Evolutionary conservation across 2,329 filamentous ascomycete species (phyloP), one percentile per base, ranked within the genome.

Genomic region (Trichoderma cornu-damae): DNA sequence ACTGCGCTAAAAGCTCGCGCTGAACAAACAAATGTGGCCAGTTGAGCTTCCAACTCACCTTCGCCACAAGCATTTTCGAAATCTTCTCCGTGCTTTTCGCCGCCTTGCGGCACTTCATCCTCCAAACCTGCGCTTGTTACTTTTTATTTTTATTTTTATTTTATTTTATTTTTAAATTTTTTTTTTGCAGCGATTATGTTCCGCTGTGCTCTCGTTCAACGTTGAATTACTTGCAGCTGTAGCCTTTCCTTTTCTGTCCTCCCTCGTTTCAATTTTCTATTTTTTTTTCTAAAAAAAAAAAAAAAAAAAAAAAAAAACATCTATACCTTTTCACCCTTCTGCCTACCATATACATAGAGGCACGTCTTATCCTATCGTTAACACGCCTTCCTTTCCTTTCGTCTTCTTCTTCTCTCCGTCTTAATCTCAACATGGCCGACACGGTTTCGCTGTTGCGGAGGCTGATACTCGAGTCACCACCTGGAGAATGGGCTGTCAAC

Each of bases 391-490:
- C 34, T 30, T 26, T 28, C 24, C 30, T 20, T 20, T 44, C 9
- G 2, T 24, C 34, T 9, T 46, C 2, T 32, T 6, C 37, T 18
- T 30, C 11, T 30, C n/a, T 48, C 49, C 43, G 16, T 18, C 16
- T 22, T 24, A 8, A 16, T 26, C 12, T 28, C 51, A 51, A 43
- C 61, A 84, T 84, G 81, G 78, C 80, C 49, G 79, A 82, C 61
- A 68, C 77, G 73, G 65, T 80, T 75, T 72, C 75, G 72, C 56
- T 79, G 70, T 56, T 78, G 72, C 66, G 77, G 64, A 77, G 77
- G 66, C 96, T 94, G 87, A 77, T 96, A 58, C 76, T 92, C 61
- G 87, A 89, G 63, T 96, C 92, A 42, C 94, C 94, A 12, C 94
- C 94, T 1, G 86, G 90, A 65, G 91, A 96, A 83, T 96, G 90